Evolutionary conservation across 1,284 basidiomycete genomes (phyloP).

Genomic region (Tilletia horrida): DNA sequence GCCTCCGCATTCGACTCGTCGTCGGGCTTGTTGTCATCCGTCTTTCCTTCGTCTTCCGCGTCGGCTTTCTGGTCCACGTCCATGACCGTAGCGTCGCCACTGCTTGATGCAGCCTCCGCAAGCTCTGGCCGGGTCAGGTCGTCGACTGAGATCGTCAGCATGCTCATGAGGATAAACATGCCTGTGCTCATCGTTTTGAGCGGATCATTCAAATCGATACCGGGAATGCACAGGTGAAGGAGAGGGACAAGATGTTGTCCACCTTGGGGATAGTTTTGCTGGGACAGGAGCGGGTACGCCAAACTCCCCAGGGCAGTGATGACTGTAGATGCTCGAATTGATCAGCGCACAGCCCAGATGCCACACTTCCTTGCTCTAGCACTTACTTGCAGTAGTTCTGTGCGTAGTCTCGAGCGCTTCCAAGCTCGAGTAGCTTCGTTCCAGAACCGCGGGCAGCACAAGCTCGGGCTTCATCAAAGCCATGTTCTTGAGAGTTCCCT

Average conservation of each 20-base stretch:
- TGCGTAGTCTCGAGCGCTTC: conserved; percentile 64
- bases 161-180: conserved; percentile 72
- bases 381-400: conserved; percentile 38
- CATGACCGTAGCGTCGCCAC: conserved; percentile 30
- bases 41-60: conserved; percentile 10
- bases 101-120: conserved; percentile 23
- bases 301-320: conserved; percentile 81
- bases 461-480: conserved; percentile 78
- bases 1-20: conserved; percentile 12
- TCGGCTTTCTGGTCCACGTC: conserved; percentile 25
- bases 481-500: conserved; percentile 63
- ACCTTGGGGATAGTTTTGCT: conserved; percentile 72
- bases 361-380: conserved; percentile 65
- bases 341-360: conserved; percentile 65
- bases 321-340: conserved; percentile 56
- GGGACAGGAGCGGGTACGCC: conserved; percentile 72
- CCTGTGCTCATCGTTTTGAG: conserved; percentile 76
- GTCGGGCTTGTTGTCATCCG: neutral
- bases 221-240: conserved; percentile 83
- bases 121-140: conserved; percentile 63
- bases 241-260: conserved; percentile 85
- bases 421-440: conserved; percentile 83
- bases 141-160: conserved; percentile 77
- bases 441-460: conserved; percentile 86
- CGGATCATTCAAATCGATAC: conserved; percentile 91